Conservation (phyloP, 2,329 filamentous ascomycete genomes). For the Cladobotryum mycophilum region DNA sequence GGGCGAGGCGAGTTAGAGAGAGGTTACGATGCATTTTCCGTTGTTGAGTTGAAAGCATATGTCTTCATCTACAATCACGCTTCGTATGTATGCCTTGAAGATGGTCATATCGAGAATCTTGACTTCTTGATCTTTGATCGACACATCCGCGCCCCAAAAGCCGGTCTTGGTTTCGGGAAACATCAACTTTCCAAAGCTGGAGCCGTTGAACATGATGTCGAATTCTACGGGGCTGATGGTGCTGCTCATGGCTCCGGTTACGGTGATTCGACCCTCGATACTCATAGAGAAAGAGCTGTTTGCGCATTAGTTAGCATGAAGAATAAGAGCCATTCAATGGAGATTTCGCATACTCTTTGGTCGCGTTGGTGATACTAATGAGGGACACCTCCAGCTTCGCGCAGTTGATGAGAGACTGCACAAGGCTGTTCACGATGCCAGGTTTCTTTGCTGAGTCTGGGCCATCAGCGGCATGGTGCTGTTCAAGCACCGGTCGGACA, state of each 20-base stretch:
- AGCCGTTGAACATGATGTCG: slow-evolving; percentile 24
- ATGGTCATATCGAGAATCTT: slow-evolving; percentile 22
- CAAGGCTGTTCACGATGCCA: slow-evolving; percentile 21
- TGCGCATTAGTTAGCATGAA: neutral
- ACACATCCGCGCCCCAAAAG: slow-evolving; percentile 22
- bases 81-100: slow-evolving; percentile 26
- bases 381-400: slow-evolving; percentile 22
- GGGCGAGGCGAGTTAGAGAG: slow-evolving; percentile 19
- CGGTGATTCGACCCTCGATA: slow-evolving; percentile 25
- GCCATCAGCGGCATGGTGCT: neutral
- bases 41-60: slow-evolving; percentile 24
- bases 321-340: neutral
- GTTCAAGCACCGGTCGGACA: slow-evolving; percentile 16
- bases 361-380: slow-evolving; percentile 25
- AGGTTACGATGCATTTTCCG: slow-evolving; percentile 20
- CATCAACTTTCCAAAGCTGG: slow-evolving; percentile 23
- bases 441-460: neutral
- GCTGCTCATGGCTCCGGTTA: slow-evolving; percentile 24
- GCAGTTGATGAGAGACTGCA: slow-evolving; percentile 23
- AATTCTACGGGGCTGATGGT: slow-evolving; percentile 24
- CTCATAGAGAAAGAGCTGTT: slow-evolving; percentile 24
- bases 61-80: slow-evolving; percentile 23
- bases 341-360: slow-evolving; percentile 22
- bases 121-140: slow-evolving; percentile 22
- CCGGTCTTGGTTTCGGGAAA: slow-evolving; percentile 24